phyloP scores from a whole-genome alignment of 176 grass and related monocot species.

The Musa troglodytarum region DNA sequence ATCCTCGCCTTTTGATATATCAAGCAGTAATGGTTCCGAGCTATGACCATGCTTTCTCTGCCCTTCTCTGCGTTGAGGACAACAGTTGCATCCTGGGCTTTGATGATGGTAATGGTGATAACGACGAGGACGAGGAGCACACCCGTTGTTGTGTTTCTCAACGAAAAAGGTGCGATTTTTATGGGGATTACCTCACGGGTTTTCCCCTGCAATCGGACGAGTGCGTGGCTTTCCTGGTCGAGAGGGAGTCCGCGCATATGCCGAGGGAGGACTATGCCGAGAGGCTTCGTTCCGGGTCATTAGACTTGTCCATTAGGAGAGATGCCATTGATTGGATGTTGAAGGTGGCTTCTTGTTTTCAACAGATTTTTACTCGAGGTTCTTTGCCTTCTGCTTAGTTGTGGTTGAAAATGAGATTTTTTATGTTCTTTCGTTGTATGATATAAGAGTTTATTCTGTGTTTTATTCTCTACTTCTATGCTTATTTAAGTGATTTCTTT shows the following conservation, averaged over 20 bases:
- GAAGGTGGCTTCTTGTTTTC: slow-evolving; percentile 35
- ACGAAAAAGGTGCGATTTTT: slow-evolving; percentile 20
- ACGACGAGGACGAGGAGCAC: slow-evolving; percentile 14
- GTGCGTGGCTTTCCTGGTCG: slow-evolving; percentile 34
- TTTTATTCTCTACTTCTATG: no score
- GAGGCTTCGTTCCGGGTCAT: slow-evolving; percentile 36
- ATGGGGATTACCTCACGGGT: slow-evolving; percentile 14
- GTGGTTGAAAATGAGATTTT: no score
- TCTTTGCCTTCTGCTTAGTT: slow-evolving; percentile 11
- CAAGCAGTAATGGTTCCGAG: neutral
- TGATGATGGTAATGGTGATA: slow-evolving; percentile 24
- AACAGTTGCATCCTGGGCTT: slow-evolving; percentile 38
- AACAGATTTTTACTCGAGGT: slow-evolving; percentile 2
- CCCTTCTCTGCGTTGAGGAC: slow-evolving; percentile 60
- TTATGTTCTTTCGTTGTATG: no score
- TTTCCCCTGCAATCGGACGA: slow-evolving; percentile 48
- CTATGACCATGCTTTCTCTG: slow-evolving; percentile 16
- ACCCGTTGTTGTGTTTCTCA: slow-evolving; percentile 11
- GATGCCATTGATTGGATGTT: slow-evolving; percentile 80
- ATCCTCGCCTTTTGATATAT: neutral
- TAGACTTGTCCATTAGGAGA: slow-evolving; percentile 56
- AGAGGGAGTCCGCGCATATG: slow-evolving; percentile 49
- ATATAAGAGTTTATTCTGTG: no score
- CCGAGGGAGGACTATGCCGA: slow-evolving; percentile 41
- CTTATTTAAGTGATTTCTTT: no score